Evolutionary conservation across 768 basidiomycete species (phyloP).

Genomic region (Crassisporium funariophilum): DNA sequence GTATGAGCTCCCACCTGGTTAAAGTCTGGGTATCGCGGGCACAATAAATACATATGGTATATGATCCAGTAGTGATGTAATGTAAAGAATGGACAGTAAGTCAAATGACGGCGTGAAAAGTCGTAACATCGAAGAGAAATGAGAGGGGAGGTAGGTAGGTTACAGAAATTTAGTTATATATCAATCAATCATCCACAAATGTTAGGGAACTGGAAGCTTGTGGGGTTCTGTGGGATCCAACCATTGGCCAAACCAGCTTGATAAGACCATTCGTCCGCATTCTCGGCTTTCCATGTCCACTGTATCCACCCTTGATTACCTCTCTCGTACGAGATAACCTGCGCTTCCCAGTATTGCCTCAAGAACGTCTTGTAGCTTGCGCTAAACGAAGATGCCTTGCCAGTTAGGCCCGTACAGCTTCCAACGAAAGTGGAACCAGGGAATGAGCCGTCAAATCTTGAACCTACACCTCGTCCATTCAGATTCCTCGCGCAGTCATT

Average conservation of each 20-base stretch:
- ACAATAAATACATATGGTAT: no score
- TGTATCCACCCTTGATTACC: slow-evolving; percentile 69
- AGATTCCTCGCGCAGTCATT: slow-evolving; percentile 83
- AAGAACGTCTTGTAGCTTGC: slow-evolving; percentile 80
- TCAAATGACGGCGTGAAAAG: no score
- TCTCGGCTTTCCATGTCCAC: slow-evolving; percentile 87
- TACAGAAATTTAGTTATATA: slow-evolving; percentile 9
- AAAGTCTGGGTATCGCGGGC: no score
- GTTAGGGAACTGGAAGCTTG: slow-evolving; percentile 52
- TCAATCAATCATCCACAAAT: slow-evolving; percentile 56
- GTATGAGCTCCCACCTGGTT: no score
- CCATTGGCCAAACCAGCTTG: slow-evolving; percentile 76
- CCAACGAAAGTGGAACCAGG: slow-evolving; percentile 69
- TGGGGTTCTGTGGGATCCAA: slow-evolving; percentile 76
- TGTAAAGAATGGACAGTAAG: no score
- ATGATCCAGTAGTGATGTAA: no score
- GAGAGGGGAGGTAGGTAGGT: background rate
- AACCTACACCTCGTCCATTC: slow-evolving; percentile 77
- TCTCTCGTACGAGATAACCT: slow-evolving; percentile 70
- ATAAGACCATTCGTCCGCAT: slow-evolving; percentile 90
- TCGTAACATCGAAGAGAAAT: background rate
- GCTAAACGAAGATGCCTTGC: slow-evolving; percentile 74
- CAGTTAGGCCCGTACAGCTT: slow-evolving; percentile 74
- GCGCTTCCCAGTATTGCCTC: slow-evolving; percentile 83
- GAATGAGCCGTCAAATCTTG: slow-evolving; percentile 65